These are phyloP conservation scores for Tylopilus sp. DNA, from an alignment of 768 basidiomycete genomes.

Conservation along the genomic window DNA sequence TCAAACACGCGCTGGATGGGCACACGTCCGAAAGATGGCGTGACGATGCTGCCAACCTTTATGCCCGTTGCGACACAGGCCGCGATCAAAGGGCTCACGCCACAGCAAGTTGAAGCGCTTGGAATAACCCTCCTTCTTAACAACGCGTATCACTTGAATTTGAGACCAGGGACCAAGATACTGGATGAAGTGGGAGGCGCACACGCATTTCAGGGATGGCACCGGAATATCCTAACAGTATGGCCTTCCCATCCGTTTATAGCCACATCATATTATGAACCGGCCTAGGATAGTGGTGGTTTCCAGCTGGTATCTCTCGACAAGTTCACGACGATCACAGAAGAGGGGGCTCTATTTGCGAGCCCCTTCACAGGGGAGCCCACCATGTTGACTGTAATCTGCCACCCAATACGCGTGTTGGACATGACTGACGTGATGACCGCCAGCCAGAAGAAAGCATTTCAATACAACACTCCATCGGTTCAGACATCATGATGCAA, in stretches of 20 bases:
- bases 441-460: conserved; percentile 86
- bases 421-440: conserved; percentile 4
- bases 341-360: conserved; percentile 82
- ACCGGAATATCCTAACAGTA: conserved; percentile 79
- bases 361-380: conserved; percentile 86
- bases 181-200: conserved; percentile 76
- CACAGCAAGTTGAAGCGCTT: conserved; percentile 78
- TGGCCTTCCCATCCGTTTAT: conserved; percentile 17
- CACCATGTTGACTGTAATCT: conserved; percentile 78
- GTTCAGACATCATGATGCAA: conserved; percentile 94
- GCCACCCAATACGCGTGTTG: not conserved
- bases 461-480: conserved; percentile 84
- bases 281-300: conserved; percentile 75
- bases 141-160: conserved; percentile 86
- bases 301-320: conserved; percentile 84
- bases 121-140: conserved; percentile 84
- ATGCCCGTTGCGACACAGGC: conserved; percentile 95
- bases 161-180: conserved; percentile 78
- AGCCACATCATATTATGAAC: not conserved
- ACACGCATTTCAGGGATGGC: conserved; percentile 91
- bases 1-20: not conserved
- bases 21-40: conserved; percentile 46
- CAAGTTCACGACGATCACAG: conserved; percentile 83
- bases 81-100: conserved; percentile 86
- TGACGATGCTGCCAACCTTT: conserved; percentile 83